Base-by-base conservation (phyloP, 2,329 filamentous ascomycete species). In the Acephala macrosclerotiorum region DNA sequence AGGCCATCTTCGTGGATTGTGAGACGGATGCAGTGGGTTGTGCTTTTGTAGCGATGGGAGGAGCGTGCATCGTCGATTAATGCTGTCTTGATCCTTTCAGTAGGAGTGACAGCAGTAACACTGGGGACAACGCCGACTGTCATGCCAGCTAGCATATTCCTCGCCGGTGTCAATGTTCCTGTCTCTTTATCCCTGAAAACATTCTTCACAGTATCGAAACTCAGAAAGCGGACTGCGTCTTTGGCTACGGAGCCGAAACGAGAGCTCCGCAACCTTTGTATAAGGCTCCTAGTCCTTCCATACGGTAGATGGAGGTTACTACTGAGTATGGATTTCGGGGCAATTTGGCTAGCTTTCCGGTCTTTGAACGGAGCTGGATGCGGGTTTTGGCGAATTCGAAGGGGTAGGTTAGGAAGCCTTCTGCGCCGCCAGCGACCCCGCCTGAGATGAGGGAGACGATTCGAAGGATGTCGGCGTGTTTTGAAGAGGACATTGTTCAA, bases 381-480 rank as follows among this genome's bases (percentile, higher is more conserved):
- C 86, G 80, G 0, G 88, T 90, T 76, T 91, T 91, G 61, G 88
- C 87, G 70, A 89, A 91, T 73, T 91, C 88, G 71, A 90, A 86
- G 0, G 88, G 88, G 75, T 90, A 90, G 8, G 71, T 72, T 14
- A 65, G 25, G 29, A 66, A 66, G 4, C 65, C 69, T 79, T 83
- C 65, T n/a, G 65, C 67, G 22, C 72, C 73, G 18, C 71, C 69
- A 11, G 73, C 71, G 11, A 74, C 69, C 1, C 72, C 70, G 1
- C 71, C 72, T 29, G 73, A 75, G 2, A 75, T 63, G 6, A 74
- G 47, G 16, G 70, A 73, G 6, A 74, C 65, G 12, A 69, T 42
- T 4, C 67, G 68, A 2, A 68, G 67, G 22, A 61, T 69, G 26
- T 60, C 55, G 6, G 63, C 60, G 33, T 26, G 45, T 14, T 14